Evolutionary conservation across 805 yeast genomes (phyloP), one percentile per base, ranked within the genome.

Genomic region (Spathaspora girioi): DNA sequence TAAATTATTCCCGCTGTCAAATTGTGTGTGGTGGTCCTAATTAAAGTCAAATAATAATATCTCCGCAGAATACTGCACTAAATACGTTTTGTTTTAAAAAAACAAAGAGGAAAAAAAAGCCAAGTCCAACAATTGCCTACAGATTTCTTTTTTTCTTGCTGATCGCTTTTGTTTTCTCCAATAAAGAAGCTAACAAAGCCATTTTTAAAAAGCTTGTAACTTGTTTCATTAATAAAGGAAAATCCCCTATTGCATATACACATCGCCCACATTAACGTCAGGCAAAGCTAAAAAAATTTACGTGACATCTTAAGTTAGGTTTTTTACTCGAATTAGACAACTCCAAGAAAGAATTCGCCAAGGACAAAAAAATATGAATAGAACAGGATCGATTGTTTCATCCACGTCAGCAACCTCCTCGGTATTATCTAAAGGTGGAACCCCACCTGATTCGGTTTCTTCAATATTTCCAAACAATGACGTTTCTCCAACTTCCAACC

Each of bases 401-500:
- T 9, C 40, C 17, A 35, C 40, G 40, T 35, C 40, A 35, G 40
- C 18, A 15, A 15, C 17, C 5, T 35, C 40, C 9, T 35, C 40
- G 14, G 40, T 35, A 18, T 3, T 35, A 15, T 35, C 40, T 35
- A 35, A 35, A 14, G 40, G 40, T n/a, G 11, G 40, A 17, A 29
- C 47, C n/a, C 47, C 47, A 12, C 47, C 47, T 14, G 29, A 19
- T 15, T 45, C 47, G 14, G 26, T 32, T 11, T 12, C 38, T 5
- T 45, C 47, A 1, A 14, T 31, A 45, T 18, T 45, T 11, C 17
- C 40, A 18, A 45, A 38, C 18, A 46, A 23, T 8, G 45, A 23
- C 9, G 20, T 47, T 17, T 47, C 44, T 12, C 50, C 46, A 10
- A 45, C 47, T 15, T 35, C 40, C 11, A 42, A 42, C 27, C n/a